Evolutionary conservation across 2,329 filamentous ascomycete genomes (phyloP).

Genomic region (Bertia moriformis): DNA sequence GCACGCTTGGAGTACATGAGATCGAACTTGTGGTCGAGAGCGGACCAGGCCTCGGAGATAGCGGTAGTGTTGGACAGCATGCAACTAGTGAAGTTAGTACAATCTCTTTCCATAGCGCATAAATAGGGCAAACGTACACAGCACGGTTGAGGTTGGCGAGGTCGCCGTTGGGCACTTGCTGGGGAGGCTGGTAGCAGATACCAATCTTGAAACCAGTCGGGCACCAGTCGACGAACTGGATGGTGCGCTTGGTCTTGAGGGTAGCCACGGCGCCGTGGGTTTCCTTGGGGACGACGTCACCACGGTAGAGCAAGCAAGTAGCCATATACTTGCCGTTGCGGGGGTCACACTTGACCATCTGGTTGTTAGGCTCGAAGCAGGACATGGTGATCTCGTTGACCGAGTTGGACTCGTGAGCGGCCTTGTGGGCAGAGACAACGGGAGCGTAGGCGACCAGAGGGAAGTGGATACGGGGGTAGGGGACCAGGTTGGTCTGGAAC

Average conservation of each 20-base stretch:
- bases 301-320: slow-evolving; percentile 1
- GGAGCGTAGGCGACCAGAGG: slow-evolving; percentile 1
- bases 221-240: slow-evolving; percentile 2
- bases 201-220: slow-evolving; percentile 1
- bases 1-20: slow-evolving; percentile 69
- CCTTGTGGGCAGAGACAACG: slow-evolving; percentile 1
- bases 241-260: slow-evolving; percentile 2
- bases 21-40: slow-evolving; percentile 62
- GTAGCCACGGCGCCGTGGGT: slow-evolving; percentile 1
- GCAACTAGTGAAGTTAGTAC: slow-evolving; percentile 17
- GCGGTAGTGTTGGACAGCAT: slow-evolving; percentile 34
- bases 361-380: slow-evolving; percentile 1
- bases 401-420: neutral
- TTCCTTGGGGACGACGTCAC: slow-evolving; percentile 1
- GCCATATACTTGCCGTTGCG: slow-evolving; percentile 2
- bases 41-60: slow-evolving; percentile 58
- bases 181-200: slow-evolving; percentile 2
- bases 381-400: neutral
- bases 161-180: slow-evolving; percentile 1
- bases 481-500: slow-evolving; percentile 2
- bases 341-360: slow-evolving; percentile 2
- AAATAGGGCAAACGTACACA: slow-evolving; percentile 30
- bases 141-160: slow-evolving; percentile 24
- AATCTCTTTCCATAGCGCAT: slow-evolving; percentile 1
- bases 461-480: slow-evolving; percentile 1